Conservation (phyloP, 2,329 filamentous ascomycete genomes). For the Trichoderma guizhouense region DNA sequence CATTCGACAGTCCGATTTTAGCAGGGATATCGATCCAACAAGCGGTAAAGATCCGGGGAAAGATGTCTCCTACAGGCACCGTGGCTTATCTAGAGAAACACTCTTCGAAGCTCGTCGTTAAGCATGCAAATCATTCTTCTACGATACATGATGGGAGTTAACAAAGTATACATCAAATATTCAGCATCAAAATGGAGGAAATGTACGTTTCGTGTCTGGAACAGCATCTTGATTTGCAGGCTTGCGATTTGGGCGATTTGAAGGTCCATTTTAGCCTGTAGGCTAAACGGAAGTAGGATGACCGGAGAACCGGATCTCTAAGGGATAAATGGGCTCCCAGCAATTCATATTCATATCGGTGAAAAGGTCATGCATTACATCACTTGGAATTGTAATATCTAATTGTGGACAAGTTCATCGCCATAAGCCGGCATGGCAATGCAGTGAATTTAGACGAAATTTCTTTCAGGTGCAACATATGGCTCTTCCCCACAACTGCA, state of each 20-base stretch:
- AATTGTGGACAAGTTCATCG: background rate
- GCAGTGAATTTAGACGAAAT: background rate
- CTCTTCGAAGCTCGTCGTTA: background rate
- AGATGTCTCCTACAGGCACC: background rate
- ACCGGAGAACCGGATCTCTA: background rate
- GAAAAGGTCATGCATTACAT: background rate
- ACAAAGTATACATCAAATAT: too few species aligned
- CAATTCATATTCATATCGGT: background rate
- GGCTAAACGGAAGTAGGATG: background rate
- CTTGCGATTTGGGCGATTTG: background rate
- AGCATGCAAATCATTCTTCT: background rate
- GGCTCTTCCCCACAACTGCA: background rate
- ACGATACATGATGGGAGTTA: background rate
- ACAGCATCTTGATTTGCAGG: background rate
- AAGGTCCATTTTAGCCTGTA: background rate
- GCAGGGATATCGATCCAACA: background rate
- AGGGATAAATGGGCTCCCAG: background rate
- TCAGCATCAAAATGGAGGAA: background rate
- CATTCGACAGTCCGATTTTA: background rate
- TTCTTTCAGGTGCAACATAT: background rate
- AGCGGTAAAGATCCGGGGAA: background rate
- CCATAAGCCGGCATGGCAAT: background rate
- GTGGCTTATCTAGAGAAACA: background rate
- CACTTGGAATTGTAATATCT: background rate
- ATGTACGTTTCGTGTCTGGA: too few species aligned